Base-by-base conservation (phyloP, 1,139 yeast genomes). In the Magnusiomyces magnusii region DNA sequence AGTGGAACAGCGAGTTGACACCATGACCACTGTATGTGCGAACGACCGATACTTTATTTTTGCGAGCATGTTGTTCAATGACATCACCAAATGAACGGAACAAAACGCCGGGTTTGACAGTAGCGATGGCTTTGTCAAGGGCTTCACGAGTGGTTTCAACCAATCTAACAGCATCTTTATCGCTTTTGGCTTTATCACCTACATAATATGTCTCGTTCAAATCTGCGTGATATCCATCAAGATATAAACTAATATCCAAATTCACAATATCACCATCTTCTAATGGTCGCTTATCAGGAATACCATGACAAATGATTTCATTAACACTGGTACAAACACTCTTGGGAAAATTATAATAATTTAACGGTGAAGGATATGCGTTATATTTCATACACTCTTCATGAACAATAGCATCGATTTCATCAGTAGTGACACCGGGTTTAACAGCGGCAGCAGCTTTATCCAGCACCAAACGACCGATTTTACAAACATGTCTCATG, bases 11-110 rank as follows among this genome's bases (percentile, higher is more conserved):
- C 61, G 77, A 78, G 67, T 93, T 92, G 60, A 85, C 87, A 62
- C 99, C 99, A 72, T 95, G 99, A 54, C 99, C 99, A 72, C 93
- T 86, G 73, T 86, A 95, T 2, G 96, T 82, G 68, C 92, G 83
- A 36, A 95, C 97, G 31, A 93, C 97, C 0, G 95, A 86, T 63
- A 95, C 85, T 57, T 83, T 80, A 72, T 91, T 84, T 66, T 83
- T 82, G 57, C 80, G 80, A 23, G 98, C 98, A 69, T 88, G 95
- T 64, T 82, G 83, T 74, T 95, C 98, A 66, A 95, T 93, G 66
- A 85, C 78, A 69, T 88, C 87, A 65, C 99, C 99, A 62, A 93
- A 75, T 61, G 85, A 85, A 72, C 98, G 83, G 78, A 92, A 86
- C 25, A 95, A 83, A 56, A 87, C 78, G 31, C 99, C 99, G 10